Conservation (phyloP, 169 alveolate genomes). For the Eimeria necatrix region DNA sequence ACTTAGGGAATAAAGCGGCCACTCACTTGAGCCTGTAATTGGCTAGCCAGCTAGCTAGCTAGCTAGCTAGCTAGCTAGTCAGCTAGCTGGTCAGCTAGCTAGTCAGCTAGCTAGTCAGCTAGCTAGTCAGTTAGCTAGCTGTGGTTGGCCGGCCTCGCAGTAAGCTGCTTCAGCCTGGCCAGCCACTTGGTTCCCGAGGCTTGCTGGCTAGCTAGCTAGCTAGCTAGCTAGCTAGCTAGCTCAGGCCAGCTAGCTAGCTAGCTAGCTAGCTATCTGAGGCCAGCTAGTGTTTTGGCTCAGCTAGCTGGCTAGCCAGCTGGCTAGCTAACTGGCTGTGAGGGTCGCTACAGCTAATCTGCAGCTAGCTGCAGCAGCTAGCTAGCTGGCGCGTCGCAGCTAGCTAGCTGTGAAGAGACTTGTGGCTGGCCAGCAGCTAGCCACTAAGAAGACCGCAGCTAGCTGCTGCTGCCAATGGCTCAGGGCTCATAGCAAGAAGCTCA, state of each 20-base stretch:
- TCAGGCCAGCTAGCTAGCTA: too few species aligned
- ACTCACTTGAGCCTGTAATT: not conserved
- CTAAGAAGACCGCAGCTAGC: not conserved
- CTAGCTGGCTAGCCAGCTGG: not conserved
- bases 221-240: too few species aligned
- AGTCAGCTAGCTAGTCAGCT: too few species aligned
- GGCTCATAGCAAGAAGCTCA: too few species aligned
- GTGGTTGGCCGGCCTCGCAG: too few species aligned
- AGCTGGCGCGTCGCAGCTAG: not conserved
- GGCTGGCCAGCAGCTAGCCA: not conserved
- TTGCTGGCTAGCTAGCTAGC: too few species aligned
- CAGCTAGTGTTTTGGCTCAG: too few species aligned
- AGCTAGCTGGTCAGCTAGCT: constrained; percentile 19
- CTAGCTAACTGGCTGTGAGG: not conserved
- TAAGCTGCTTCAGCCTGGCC: too few species aligned
- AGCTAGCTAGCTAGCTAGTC: constrained; percentile 12
- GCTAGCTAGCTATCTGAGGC: too few species aligned
- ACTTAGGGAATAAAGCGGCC: not conserved
- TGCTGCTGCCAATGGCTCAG: not conserved
- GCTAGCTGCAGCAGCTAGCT: not conserved
- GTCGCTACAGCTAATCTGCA: not conserved
- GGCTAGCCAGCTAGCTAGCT: constrained; percentile 39
- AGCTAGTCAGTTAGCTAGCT: not conserved
- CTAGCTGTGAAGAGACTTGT: not conserved
- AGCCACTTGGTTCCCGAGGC: too few species aligned